phyloP scores from a whole-genome alignment of 352 stramenopile genomes.

The Phytophthora chlamydospora region DNA sequence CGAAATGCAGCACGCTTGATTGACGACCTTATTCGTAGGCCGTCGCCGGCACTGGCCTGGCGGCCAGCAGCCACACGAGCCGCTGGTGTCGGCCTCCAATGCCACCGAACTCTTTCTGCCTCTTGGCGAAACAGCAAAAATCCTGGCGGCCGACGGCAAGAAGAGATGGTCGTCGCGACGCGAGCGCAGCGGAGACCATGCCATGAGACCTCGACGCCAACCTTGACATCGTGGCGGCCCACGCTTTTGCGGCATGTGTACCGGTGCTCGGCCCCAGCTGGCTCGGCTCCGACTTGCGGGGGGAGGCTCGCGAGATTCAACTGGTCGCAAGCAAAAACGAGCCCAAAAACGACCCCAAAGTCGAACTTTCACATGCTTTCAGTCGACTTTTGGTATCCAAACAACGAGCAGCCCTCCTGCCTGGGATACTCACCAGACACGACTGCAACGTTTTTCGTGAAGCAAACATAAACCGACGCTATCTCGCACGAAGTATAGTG shows the following conservation, averaged over 20 bases:
- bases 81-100: constrained; percentile 1
- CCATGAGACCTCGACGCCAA: not conserved
- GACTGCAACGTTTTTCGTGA: no score
- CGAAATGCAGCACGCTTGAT: constrained; percentile 3
- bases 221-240: no score
- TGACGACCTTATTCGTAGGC: constrained; percentile 20
- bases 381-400: no score
- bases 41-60: constrained; percentile 5
- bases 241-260: not conserved
- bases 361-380: no score
- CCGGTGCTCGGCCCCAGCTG: constrained; percentile 2
- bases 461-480: no score
- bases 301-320: no score
- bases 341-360: no score
- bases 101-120: constrained; percentile 20
- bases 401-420: no score
- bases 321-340: no score
- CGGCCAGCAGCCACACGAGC: not conserved
- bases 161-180: not conserved
- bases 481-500: no score
- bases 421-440: no score
- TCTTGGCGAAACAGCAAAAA: constrained; percentile 15
- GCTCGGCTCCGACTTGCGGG: constrained; percentile 3
- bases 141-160: not conserved
- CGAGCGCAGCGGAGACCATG: not conserved